These are phyloP conservation scores for Fusarium dlaminii DNA, from an alignment of 2,329 filamentous ascomycete genomes.

Conservation along the genomic window DNA sequence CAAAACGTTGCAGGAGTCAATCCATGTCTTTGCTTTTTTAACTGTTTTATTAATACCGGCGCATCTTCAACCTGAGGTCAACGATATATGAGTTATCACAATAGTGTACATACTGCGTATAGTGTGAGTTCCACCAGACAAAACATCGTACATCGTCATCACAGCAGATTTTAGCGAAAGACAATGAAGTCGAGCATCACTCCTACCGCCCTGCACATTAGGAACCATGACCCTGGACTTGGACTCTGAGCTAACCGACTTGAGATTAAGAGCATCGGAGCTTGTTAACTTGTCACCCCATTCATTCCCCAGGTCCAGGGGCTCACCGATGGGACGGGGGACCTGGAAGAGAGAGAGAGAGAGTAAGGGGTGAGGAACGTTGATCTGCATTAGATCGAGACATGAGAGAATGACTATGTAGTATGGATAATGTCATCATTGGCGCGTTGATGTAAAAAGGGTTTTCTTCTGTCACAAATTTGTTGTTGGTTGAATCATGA, in stretches of 20 bases:
- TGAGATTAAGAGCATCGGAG: conserved; percentile 32
- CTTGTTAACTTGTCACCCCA: conserved; percentile 32
- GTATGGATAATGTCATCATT: neutral
- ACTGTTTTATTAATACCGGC: neutral
- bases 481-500: conserved; percentile 22
- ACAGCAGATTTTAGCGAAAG: conserved; percentile 23
- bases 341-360: conserved; percentile 8
- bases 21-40: conserved; percentile 13
- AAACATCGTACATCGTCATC: neutral
- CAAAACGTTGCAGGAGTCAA: neutral
- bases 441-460: neutral
- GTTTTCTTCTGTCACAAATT: neutral
- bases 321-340: conserved; percentile 13
- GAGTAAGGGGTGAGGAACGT: conserved; percentile 14
- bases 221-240: conserved; percentile 24
- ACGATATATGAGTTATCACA: conserved; percentile 17
- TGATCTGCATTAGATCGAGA: conserved; percentile 14
- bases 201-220: conserved; percentile 1
- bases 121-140: neutral
- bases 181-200: conserved; percentile 1
- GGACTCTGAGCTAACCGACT: conserved; percentile 17
- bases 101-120: neutral
- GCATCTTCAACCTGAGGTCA: conserved; percentile 8
- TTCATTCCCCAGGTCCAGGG: conserved; percentile 31
- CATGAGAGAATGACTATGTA: neutral